These are phyloP conservation scores for Nothomitra cinnamomea DNA, from an alignment of 2,329 filamentous ascomycete genomes.

Conservation along the genomic window DNA sequence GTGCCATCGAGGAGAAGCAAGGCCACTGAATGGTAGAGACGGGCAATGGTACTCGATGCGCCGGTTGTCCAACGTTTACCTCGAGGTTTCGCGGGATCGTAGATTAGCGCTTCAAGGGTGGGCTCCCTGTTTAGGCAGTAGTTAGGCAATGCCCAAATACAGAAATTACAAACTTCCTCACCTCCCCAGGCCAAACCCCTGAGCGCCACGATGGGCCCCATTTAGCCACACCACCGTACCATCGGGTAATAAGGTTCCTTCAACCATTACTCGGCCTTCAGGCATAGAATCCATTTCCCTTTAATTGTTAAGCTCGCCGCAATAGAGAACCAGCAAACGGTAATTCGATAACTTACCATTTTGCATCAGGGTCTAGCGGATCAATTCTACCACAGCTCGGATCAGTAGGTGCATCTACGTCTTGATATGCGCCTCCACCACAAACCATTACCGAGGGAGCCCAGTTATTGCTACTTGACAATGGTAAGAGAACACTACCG, in stretches of 20 bases:
- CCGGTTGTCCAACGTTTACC: slow-evolving; percentile 32
- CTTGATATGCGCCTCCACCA: slow-evolving; percentile 42
- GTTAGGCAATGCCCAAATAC: not conserved
- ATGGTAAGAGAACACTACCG: slow-evolving; percentile 37
- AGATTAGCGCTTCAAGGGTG: slow-evolving; percentile 38
- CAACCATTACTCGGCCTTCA: slow-evolving; percentile 40
- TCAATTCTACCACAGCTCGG: slow-evolving; percentile 38
- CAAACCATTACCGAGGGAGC: slow-evolving; percentile 38
- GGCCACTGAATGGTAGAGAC: slow-evolving; percentile 44
- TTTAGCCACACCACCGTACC: slow-evolving; percentile 43
- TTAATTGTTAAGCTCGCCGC: not conserved
- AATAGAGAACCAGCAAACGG: not conserved
- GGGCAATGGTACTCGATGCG: slow-evolving; percentile 25
- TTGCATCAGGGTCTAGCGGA: slow-evolving; percentile 30
- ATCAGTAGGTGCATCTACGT: slow-evolving; percentile 40
- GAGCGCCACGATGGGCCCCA: slow-evolving; percentile 38
- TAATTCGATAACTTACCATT: slow-evolving; percentile 21
- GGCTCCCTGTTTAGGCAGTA: slow-evolving; percentile 22
- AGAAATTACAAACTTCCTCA: not conserved
- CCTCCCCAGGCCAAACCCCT: slow-evolving; percentile 39
- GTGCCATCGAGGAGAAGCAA: slow-evolving; percentile 42
- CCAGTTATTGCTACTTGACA: slow-evolving; percentile 34
- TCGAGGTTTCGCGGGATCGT: slow-evolving; percentile 34
- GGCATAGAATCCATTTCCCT: slow-evolving; percentile 39
- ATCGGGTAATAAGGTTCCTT: slow-evolving; percentile 40